Evolutionary conservation across 1,139 yeast species (phyloP).

Genomic region (Arxiozyma telluris): DNA sequence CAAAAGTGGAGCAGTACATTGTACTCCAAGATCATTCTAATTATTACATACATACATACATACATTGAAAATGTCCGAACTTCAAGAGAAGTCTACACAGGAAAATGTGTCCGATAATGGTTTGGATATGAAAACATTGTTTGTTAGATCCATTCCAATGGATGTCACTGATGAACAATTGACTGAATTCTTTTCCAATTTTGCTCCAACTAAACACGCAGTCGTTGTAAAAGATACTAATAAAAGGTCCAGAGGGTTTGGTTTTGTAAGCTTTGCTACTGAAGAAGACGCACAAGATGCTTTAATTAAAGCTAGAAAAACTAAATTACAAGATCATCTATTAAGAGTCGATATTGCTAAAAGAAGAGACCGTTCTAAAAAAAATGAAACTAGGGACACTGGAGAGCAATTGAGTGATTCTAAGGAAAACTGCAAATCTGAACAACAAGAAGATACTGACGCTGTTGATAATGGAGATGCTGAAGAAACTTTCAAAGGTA

Average conservation of each 20-base stretch:
- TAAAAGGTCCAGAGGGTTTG: constrained; percentile 78
- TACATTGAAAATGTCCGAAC: constrained; percentile 4
- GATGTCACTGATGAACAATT: constrained; percentile 76
- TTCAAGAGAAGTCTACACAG: neutral
- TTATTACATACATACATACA: neutral
- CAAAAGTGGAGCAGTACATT: neutral
- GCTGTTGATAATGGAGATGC: constrained; percentile 28
- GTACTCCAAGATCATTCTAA: neutral
- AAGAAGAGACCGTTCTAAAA: constrained; percentile 62
- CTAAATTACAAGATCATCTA: constrained; percentile 55
- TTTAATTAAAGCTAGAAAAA: constrained; percentile 53
- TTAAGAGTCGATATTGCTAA: constrained; percentile 82
- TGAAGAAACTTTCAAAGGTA: constrained; percentile 47
- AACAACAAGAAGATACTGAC: constrained; percentile 12
- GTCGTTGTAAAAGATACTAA: constrained; percentile 77
- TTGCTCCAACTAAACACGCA: constrained; percentile 93
- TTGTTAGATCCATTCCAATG: constrained; percentile 74
- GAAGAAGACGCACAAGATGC: constrained; percentile 83
- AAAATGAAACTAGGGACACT: constrained; percentile 1
- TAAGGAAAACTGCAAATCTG: constrained; percentile 14
- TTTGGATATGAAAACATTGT: constrained; percentile 52
- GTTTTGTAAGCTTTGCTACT: constrained; percentile 81
- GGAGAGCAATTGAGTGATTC: neutral
- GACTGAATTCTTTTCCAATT: constrained; percentile 76
- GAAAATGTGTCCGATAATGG: constrained; percentile 15